Percentiles rank a stretch among this genome's conserved stretches.
These are phyloP conservation scores for Brassica napus DNA, from an alignment of 345 rosid genomes.

Conservation along the genomic window Da-Ae NC_063449.1:45873501-45874000, in stretches of 20 bases:
- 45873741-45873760: conserved; percentile 61
- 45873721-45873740: conserved; percentile 65
- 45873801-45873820: conserved; percentile 69
- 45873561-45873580: conserved; percentile 56
- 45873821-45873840: conserved; percentile 72
- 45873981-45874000: conserved; percentile 50
- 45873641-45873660: background rate
- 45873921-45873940: background rate
- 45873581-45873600: conserved; percentile 94
- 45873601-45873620: conserved; percentile 44
- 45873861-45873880: conserved; percentile 74
- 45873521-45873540: conserved; percentile 77
- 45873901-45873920: conserved; percentile 7
- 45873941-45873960: conserved; percentile 45
- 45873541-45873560: conserved; percentile 55
- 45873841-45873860: conserved; percentile 70
- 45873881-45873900: conserved; percentile 31
- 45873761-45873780: conserved; percentile 55
- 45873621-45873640: background rate
- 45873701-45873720: conserved; percentile 50
- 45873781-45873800: conserved; percentile 59
- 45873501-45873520: conserved; percentile 67
- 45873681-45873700: conserved; percentile 57
- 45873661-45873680: background rate
- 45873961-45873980: conserved; percentile 60